Base-by-base conservation (phyloP, 139 green algal genomes). In the Haematococcus lacustris region DNA sequence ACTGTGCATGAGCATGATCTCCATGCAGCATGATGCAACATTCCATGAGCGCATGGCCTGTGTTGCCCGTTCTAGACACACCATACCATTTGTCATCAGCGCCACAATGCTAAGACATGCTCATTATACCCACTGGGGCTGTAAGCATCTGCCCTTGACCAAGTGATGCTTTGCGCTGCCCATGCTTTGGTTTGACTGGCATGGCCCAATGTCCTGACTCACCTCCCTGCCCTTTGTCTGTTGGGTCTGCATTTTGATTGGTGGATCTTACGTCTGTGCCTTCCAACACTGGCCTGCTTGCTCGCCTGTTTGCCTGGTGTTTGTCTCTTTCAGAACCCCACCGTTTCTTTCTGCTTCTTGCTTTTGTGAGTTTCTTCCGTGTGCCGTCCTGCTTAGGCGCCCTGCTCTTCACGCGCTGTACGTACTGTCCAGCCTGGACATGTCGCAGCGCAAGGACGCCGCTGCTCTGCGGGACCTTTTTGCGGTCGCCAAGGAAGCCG, bases 381-480 rank as follows among this genome's bases (percentile, higher is more conserved):
- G 41, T 33, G 63, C 17, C 9, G 43, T 71, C 68, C 28, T 50
- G 6, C 30, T 59, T 40, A 71, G 40, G 25, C 66, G 61, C 38
- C 51, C 67, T 38, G 68, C 33, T 1, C 43, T n/a, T 0, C 71
- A 80, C 64, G 70, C 71, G 1, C 61, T 82, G 34, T 78, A 85
- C 47, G 66, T 76, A 25, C 68, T 87, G 25, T 73, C 75, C 17
- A 68, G 77, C 35, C 62, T 87, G 59, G 84, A 91, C 64, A 53
- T 85, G 39, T 51, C 40, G 4, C 79, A 83, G 66, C 78, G 86
- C 21, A 94, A 93, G 80, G 88, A 93, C 73, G 73, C 47, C 0
- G 21, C 50, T 0, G 78, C 82, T 35, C n/a, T 82, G 35, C 68
- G 73, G 13, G 65, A 80, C 17, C 72, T 79, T 23, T 9, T 77